Evolutionary conservation across 495 filamentous ascomycete genomes (phyloP), one percentile per base, ranked within the genome.

Genomic region (Mytilinidion resinicola): DNA sequence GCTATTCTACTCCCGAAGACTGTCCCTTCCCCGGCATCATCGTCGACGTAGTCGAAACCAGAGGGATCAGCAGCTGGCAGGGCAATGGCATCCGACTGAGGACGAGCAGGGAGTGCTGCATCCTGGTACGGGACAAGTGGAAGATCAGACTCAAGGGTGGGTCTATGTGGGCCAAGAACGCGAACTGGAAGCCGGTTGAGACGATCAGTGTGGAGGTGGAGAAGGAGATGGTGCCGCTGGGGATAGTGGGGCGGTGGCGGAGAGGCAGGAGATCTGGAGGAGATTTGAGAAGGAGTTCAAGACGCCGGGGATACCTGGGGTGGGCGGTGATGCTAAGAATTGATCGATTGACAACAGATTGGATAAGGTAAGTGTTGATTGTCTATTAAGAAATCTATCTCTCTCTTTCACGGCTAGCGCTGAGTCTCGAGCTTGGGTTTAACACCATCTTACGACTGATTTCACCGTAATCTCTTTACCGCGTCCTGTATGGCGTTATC

Each of bases 241-340:
- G 44, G 44, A 48, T 48, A 15, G 19, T 48, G 44, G 2, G 10
- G 44, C 44, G 10, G 44, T 48, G 19, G 44, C 14, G 21, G 44
- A 48, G 44, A 48, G 44, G 19, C 15, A 11, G n/a, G 44, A 48
- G 19, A 20, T 48, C 4, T 48, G 44, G 44, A 48, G 44, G 44
- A 48, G 44, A 10, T 48, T 48, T 48, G 44, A 48, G n/a, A 48
- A 48, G 44, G 44, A 48, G 14, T 48, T 5, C 19, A 48, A 48
- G 19, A 48, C 44, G 15, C 44, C 44, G 10, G 44, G 10, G 19
- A 4, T 48, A 20, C 25, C 25, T 30, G 25, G 25, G 6, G 25
- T 30, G 6, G 25, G 25, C 6, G 25, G 25, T 30, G 25, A 44
- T 44, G 19, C 25, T 30, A 30, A 30, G 6, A 6, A 6, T 30